These are phyloP conservation scores for Lasiodiplodia sp. DNA, from an alignment of 2,329 filamentous ascomycete species.

Conservation along the genomic window DNA sequence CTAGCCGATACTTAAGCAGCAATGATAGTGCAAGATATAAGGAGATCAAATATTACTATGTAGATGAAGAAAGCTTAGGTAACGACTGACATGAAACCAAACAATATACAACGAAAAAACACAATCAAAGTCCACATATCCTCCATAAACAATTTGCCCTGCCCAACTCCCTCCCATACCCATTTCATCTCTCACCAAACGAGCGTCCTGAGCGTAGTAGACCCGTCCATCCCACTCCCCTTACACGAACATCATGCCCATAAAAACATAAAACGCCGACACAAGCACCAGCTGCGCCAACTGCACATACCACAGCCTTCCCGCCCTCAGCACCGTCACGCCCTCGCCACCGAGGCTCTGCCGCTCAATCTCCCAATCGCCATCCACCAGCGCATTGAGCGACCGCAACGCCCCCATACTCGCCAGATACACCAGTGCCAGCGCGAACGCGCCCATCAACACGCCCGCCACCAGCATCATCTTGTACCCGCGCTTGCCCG, in stretches of 20 bases:
- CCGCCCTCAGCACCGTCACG: not conserved
- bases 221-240: not conserved
- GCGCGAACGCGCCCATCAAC: not conserved
- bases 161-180: not conserved
- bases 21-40: not conserved
- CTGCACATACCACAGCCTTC: not conserved
- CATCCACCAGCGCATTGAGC: not conserved
- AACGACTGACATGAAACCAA: not conserved
- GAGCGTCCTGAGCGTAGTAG: not conserved
- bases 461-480: not conserved
- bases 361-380: not conserved
- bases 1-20: accelerated
- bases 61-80: not conserved
- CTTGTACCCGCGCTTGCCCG: not conserved
- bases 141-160: not conserved
- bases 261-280: not conserved
- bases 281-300: not conserved
- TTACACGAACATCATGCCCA: conserved; percentile 10
- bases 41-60: not conserved
- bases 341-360: not conserved
- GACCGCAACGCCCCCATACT: not conserved
- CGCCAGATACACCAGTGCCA: conserved; percentile 6
- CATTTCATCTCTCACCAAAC: not conserved
- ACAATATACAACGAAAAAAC: not conserved
- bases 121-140: too few species aligned